Percentiles rank a stretch among this genome's conserved stretches.
Conservation (phyloP, 768 basidiomycete genomes). For the Hemileccinum impolitum region DNA sequence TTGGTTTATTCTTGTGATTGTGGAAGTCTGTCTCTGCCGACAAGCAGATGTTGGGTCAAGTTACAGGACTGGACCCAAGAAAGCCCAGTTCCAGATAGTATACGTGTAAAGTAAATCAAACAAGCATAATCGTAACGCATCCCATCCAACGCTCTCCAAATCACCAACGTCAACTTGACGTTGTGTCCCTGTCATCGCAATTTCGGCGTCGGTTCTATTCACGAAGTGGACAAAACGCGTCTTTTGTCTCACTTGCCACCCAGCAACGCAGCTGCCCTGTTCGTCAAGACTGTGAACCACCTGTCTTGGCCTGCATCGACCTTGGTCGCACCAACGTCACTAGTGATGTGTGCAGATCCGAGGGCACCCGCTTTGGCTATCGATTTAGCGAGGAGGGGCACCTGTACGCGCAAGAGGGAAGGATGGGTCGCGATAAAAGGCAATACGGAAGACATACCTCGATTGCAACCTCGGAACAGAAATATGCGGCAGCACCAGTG, state of each 20-base stretch:
- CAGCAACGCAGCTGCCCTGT: slow-evolving; percentile 47
- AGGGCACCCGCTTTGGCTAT: slow-evolving; percentile 51
- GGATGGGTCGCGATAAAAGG: not conserved
- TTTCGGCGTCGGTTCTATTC: not conserved
- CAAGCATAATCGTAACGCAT: no score
- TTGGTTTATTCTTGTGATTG: no score
- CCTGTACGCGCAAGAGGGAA: slow-evolving; percentile 31
- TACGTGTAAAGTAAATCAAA: no score
- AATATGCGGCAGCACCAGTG: slow-evolving; percentile 34
- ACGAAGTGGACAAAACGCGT: not conserved
- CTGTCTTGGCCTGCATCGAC: slow-evolving; percentile 31
- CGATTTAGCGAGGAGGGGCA: slow-evolving; percentile 52
- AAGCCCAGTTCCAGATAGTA: no score
- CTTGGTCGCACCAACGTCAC: slow-evolving; percentile 41
- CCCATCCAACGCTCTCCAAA: no score
- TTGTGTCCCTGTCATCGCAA: no score
- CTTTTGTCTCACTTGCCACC: slow-evolving; percentile 17
- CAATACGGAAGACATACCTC: slow-evolving; percentile 30
- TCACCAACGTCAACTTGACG: no score
- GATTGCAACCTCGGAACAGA: slow-evolving; percentile 42
- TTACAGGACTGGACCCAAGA: no score
- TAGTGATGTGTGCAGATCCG: slow-evolving; percentile 48
- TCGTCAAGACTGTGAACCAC: slow-evolving; percentile 54
- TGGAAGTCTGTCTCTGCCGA: no score
- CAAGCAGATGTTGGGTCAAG: no score